A percentile compares a stretch with the other conserved stretches of the same genome.
Evolutionary conservation across 495 filamentous ascomycete species (phyloP).

Genomic region (Hypomontagnella submonticulosa): DNA sequence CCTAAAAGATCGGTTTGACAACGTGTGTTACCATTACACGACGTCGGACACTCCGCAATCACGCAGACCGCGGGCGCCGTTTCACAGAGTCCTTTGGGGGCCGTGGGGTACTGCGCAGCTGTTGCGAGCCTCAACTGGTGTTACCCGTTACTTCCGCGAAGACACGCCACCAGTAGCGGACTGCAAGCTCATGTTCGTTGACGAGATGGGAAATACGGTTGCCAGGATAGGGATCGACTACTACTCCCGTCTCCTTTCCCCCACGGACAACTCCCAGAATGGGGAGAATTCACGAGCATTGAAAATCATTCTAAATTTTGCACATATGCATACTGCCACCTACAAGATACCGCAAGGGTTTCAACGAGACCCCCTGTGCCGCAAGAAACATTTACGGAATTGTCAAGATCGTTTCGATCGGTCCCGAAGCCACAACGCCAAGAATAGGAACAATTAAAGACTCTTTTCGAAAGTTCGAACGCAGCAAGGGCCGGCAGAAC

Average conservation of each 20-base stretch:
- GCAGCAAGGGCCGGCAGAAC: conserved; percentile 10
- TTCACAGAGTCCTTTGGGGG: conserved; percentile 29
- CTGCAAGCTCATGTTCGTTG: not conserved
- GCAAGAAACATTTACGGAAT: conserved; percentile 31
- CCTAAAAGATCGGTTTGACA: conserved; percentile 15
- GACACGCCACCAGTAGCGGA: too few species aligned
- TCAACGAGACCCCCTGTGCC: conserved; percentile 24
- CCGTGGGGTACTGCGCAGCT: conserved; percentile 12
- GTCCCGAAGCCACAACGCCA: conserved; percentile 39
- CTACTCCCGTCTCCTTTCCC: conserved; percentile 12
- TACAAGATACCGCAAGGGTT: conserved; percentile 13
- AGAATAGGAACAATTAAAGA: conserved; percentile 23
- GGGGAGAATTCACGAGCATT: conserved; percentile 3
- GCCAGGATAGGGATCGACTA: conserved; percentile 3
- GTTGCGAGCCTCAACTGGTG: conserved; percentile 28
- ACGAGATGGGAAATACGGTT: conserved; percentile 12
- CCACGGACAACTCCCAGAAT: conserved; percentile 20
- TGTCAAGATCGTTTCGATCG: conserved; percentile 36
- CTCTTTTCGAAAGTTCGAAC: conserved; percentile 4
- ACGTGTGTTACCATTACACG: conserved; percentile 29
- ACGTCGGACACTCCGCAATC: conserved; percentile 37
- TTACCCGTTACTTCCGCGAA: not conserved
- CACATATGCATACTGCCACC: conserved; percentile 18
- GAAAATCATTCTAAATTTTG: conserved; percentile 32
- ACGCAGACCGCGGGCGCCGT: conserved; percentile 4